These are phyloP conservation scores for Lizanozyma gosingica DNA, from an alignment of 1,139 yeast genomes.

Conservation along the genomic window DNA sequence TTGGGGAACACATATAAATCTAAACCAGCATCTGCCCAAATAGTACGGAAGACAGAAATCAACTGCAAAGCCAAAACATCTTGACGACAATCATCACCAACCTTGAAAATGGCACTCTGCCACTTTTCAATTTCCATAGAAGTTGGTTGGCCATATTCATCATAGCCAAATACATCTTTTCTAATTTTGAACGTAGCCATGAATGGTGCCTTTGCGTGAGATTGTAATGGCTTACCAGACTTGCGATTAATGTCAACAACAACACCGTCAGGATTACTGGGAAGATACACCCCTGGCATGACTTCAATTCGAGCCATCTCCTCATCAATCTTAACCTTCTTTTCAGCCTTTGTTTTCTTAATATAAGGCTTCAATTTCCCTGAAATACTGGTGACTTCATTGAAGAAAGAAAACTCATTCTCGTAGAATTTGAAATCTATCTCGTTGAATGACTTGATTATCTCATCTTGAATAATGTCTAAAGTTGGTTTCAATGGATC, in stretches of 20 bases:
- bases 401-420: constrained; percentile 81
- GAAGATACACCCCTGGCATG: constrained; percentile 81
- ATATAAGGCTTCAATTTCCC: constrained; percentile 92
- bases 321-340: constrained; percentile 92
- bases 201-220: constrained; percentile 98
- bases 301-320: constrained; percentile 81
- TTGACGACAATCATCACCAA: constrained; percentile 98
- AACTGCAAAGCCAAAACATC: constrained; percentile 92
- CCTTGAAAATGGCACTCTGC: constrained; percentile 97
- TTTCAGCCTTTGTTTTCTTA: constrained; percentile 90
- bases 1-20: constrained; percentile 90
- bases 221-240: constrained; percentile 93
- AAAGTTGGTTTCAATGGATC: constrained; percentile 78
- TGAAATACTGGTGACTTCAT: constrained; percentile 85
- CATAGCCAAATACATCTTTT: constrained; percentile 40
- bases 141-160: constrained; percentile 33
- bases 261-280: constrained; percentile 95
- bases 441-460: constrained; percentile 53
- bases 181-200: constrained; percentile 90
- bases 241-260: constrained; percentile 86
- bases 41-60: constrained; percentile 82
- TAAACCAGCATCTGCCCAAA: constrained; percentile 81
- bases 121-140: constrained; percentile 42
- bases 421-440: constrained; percentile 64
- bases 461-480: constrained; percentile 61